phyloP scores from a whole-genome alignment of 768 basidiomycete species.

The Mycena vulgaris region DNA sequence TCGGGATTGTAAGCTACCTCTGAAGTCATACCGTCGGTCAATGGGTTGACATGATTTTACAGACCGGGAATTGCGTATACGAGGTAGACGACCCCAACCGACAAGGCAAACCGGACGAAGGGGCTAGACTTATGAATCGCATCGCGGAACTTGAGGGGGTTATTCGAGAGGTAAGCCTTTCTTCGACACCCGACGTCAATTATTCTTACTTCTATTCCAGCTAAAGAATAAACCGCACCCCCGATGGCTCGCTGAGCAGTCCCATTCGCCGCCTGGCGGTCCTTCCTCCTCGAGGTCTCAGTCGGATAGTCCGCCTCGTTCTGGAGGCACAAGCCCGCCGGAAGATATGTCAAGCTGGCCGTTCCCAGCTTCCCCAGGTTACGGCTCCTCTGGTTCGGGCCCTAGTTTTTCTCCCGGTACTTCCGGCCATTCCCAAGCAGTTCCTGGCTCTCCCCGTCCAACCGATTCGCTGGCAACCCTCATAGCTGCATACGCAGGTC shows the following conservation, averaged over 20 bases:
- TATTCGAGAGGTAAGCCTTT: slow-evolving; percentile 26
- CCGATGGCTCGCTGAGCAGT: neutral
- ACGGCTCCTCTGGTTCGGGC: neutral
- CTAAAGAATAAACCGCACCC: slow-evolving; percentile 29
- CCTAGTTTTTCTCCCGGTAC: slow-evolving; percentile 1
- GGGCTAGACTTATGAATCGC: slow-evolving; percentile 29
- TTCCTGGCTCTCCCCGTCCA: slow-evolving; percentile 2
- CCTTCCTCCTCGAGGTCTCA: neutral
- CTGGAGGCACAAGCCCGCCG: slow-evolving; percentile 1
- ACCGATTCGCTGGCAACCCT: slow-evolving; percentile 27
- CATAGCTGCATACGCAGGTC: slow-evolving; percentile 29
- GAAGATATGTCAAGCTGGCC: neutral
- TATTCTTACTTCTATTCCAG: neutral
- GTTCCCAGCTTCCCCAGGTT: neutral
- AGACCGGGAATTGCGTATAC: slow-evolving; percentile 32
- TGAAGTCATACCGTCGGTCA: neutral
- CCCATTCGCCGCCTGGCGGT: neutral
- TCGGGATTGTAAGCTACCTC: slow-evolving; percentile 26
- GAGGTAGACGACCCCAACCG: slow-evolving; percentile 30
- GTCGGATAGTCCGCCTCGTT: slow-evolving; percentile 10
- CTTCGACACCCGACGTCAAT: neutral
- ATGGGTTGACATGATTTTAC: neutral
- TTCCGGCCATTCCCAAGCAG: neutral
- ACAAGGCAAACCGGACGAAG: slow-evolving; percentile 14
- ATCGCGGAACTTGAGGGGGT: slow-evolving; percentile 35